Evolutionary conservation across 148 eudicot genomes (phyloP).

Genomic region (Cornus florida): DNA sequence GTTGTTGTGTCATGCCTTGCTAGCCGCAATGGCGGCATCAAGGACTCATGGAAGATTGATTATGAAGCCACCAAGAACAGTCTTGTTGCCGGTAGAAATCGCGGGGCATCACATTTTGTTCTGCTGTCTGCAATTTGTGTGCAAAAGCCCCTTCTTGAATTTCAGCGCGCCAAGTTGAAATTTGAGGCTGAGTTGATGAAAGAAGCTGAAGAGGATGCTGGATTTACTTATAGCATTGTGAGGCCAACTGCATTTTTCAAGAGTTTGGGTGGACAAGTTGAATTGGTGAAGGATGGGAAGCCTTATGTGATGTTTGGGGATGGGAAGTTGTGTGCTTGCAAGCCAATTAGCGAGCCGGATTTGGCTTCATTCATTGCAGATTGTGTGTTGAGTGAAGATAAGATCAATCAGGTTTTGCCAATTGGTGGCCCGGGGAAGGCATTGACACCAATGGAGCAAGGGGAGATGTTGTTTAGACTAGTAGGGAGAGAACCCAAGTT

Average conservation of each 20-base stretch:
- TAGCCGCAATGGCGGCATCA: constrained; percentile 77
- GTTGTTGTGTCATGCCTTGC: constrained; percentile 95
- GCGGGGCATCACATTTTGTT: constrained; percentile 82
- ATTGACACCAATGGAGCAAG: constrained; percentile 90
- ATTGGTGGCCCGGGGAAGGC: constrained; percentile 95
- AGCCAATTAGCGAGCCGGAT: constrained; percentile 87
- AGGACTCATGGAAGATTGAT: constrained; percentile 90
- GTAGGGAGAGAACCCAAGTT: constrained; percentile 76
- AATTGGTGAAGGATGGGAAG: constrained; percentile 87
- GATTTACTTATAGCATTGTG: constrained; percentile 77
- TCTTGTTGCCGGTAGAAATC: constrained; percentile 66
- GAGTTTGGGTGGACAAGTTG: constrained; percentile 96
- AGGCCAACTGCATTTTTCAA: constrained; percentile 98
- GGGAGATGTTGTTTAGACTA: constrained; percentile 74
- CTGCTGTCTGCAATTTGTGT: constrained; percentile 93
- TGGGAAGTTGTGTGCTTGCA: constrained; percentile 91
- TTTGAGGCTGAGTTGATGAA: constrained; percentile 77
- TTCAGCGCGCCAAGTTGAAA: constrained; percentile 86
- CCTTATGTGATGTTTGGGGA: constrained; percentile 99
- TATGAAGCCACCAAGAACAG: constrained; percentile 86
- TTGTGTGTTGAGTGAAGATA: constrained; percentile 68
- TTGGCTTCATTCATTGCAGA: constrained; percentile 81
- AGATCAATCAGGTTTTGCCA: constrained; percentile 68
- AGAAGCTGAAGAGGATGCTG: constrained; percentile 55
- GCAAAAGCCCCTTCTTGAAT: constrained; percentile 89